Evolutionary conservation across 148 eudicot genomes (phyloP).

Genomic region (Vaccinium vitisidaea): DNA sequence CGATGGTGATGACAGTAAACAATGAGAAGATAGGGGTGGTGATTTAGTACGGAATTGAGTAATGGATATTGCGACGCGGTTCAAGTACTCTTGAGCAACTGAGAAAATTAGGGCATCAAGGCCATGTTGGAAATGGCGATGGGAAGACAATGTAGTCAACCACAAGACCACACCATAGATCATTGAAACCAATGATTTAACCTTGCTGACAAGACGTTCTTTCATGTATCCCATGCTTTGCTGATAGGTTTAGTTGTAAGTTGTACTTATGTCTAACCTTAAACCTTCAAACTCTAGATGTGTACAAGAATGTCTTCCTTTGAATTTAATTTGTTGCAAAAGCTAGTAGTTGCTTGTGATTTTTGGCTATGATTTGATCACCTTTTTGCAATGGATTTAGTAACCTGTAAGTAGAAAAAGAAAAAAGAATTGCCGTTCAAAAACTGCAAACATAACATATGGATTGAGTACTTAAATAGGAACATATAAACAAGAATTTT

Average conservation of each 20-base stretch:
- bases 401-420: background rate
- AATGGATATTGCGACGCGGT: background rate
- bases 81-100: background rate
- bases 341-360: background rate
- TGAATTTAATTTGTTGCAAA: background rate
- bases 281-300: background rate
- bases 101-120: conserved; percentile 1
- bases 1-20: background rate
- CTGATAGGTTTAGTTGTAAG: background rate
- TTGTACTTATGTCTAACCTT: background rate
- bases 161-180: background rate
- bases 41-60: background rate
- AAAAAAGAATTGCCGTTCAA: background rate
- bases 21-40: background rate
- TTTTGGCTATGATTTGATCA: background rate
- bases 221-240: background rate
- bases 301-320: background rate
- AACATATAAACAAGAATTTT: too few species aligned
- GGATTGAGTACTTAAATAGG: too few species aligned
- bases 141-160: background rate
- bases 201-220: background rate
- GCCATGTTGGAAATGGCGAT: background rate
- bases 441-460: too few species aligned
- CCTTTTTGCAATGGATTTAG: background rate
- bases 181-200: background rate